phyloP scores from a whole-genome alignment of 2,329 filamentous ascomycete species.

The Chaetomiaceae sp. region DNA sequence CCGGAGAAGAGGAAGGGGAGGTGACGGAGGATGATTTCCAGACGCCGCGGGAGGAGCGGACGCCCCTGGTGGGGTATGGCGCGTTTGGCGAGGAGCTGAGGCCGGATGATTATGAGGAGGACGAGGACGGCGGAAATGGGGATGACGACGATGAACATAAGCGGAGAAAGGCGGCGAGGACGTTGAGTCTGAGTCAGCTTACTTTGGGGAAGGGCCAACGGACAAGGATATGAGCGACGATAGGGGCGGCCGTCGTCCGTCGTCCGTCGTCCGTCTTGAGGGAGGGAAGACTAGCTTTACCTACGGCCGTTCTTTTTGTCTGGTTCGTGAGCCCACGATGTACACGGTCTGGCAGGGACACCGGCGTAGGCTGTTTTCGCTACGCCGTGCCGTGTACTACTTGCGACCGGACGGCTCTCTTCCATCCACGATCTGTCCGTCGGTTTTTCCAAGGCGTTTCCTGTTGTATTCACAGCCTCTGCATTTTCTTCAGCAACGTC shows the following conservation, averaged over 20 bases:
- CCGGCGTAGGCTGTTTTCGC: background rate
- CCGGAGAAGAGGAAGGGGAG: slow-evolving; percentile 28
- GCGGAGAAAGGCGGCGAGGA: slow-evolving; percentile 54
- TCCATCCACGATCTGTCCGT: too few species aligned
- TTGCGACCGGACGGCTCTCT: too few species aligned
- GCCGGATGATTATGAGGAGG: slow-evolving; percentile 35
- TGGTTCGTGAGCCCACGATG: background rate
- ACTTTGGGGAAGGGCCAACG: slow-evolving; percentile 42
- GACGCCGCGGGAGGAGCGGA: slow-evolving; percentile 47
- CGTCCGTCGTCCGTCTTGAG: too few species aligned
- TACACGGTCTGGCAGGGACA: background rate
- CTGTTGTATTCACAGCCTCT: too few species aligned
- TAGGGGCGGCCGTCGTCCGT: too few species aligned
- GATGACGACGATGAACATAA: slow-evolving; percentile 30
- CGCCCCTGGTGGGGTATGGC: slow-evolving; percentile 33
- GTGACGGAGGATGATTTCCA: slow-evolving; percentile 46
- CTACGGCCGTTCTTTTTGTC: too few species aligned
- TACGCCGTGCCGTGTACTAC: too few species aligned
- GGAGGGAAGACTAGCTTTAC: too few species aligned
- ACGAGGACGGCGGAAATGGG: slow-evolving; percentile 32
- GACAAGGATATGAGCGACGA: slow-evolving; percentile 27
- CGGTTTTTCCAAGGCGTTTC: too few species aligned
- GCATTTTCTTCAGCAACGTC: background rate
- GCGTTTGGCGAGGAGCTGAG: slow-evolving; percentile 42
- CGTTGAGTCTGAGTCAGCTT: slow-evolving; percentile 60